Base-by-base conservation (phyloP, 1,284 basidiomycete species). In the Melampsora abietis-canadensis region DNA sequence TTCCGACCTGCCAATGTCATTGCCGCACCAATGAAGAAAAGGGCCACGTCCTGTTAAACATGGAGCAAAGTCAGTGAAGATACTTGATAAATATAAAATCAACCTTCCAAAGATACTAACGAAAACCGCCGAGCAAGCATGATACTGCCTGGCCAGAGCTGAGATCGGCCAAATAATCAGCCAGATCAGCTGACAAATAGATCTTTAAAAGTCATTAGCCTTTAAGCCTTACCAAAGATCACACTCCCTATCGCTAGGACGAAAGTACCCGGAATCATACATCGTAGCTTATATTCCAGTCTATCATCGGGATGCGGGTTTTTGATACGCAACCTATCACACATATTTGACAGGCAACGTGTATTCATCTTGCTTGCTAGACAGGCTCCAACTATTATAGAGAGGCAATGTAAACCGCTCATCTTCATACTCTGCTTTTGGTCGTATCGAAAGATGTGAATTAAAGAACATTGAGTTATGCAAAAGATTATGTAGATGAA, bases 251-350 rank as follows among this genome's bases (percentile, higher is more conserved):
- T 15, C 27, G 68, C 57, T 6, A 69, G 68, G 34, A 69, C 21
- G 2, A 61, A n/a, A 12, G 61, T 69, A 4, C 68, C 68, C 6
- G 68, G 68, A 59, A 69, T 62, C 68, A 69, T 69, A 47, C 68
- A 69, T 60, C 68, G 37, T 40, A 69, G 30, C 59, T 69, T 47
- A 21, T 69, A 69, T 46, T 69, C 68, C 8, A 46, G 68, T 44
- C 15, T 37, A 59, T 48, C 21, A 46, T 57, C 21, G 21, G 59
- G 31, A 59, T 40, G 37, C 8, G 46, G 30, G 5, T 37, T 60
- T 24, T 47, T 44, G 57, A 69, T 69, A 10, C 46, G 37, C 5
- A 69, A 48, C 68, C 40, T 21, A 46, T 69, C 68, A 44, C 68
- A 69, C 7, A 69, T 44, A 24, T 21, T 44, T 27, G 68, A 69